A percentile compares a stretch with the other conserved stretches of the same genome.
Evolutionary conservation across 192 early-diverging fungal species (phyloP).

Genomic region (Endogone sp.): DNA sequence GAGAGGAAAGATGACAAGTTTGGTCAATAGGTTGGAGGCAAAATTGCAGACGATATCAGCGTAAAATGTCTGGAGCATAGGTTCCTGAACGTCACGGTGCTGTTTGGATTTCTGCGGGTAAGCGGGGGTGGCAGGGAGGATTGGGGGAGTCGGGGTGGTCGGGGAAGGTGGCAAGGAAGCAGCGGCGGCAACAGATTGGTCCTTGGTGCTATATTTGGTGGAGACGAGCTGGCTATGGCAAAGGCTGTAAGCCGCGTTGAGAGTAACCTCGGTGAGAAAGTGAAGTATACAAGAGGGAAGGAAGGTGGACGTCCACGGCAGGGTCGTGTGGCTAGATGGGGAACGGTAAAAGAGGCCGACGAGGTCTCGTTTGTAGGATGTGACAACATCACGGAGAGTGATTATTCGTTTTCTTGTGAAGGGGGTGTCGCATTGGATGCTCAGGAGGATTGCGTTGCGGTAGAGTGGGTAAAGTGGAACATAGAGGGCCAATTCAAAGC

Average conservation of each 20-base stretch:
- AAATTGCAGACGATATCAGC: conserved; percentile 47
- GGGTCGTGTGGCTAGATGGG: background rate
- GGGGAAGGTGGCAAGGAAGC: background rate
- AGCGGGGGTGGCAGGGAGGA: background rate
- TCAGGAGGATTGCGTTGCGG: conserved; percentile 22
- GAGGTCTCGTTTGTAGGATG: conserved; percentile 16
- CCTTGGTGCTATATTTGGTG: background rate
- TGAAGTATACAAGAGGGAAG: conserved; percentile 26
- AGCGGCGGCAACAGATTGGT: background rate
- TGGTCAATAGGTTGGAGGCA: conserved; percentile 38
- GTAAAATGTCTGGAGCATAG: conserved; percentile 39
- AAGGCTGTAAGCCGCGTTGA: conserved; percentile 18
- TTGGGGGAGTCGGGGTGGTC: background rate
- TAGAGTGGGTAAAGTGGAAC: conserved; percentile 26
- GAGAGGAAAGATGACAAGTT: conserved; percentile 38
- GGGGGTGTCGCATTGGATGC: conserved; percentile 16
- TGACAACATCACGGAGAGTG: conserved; percentile 6
- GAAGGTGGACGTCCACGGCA: conserved; percentile 15
- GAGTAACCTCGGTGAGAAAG: conserved; percentile 12
- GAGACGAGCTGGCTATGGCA: conserved; percentile 5
- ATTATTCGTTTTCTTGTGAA: conserved; percentile 6
- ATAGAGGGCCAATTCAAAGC: conserved; percentile 10
- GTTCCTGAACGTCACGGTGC: conserved; percentile 1
- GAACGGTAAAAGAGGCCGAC: conserved; percentile 1
- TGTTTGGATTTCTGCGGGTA: background rate